Evolutionary conservation across 1,139 yeast genomes (phyloP).

Genomic region (Yamadazyma diospyri): DNA sequence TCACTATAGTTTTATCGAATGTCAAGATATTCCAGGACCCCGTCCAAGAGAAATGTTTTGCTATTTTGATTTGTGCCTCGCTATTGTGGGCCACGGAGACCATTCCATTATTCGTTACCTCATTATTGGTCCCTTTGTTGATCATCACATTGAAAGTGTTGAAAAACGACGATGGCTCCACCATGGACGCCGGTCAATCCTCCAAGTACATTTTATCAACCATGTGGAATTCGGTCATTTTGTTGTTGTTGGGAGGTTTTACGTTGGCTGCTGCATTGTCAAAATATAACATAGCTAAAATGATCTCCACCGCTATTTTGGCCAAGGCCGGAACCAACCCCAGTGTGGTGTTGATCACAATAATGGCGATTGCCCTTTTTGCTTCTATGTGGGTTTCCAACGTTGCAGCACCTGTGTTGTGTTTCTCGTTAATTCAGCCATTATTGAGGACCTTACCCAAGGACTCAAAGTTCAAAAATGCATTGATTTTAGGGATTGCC

Average conservation of each 20-base stretch:
- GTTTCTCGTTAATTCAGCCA: slow-evolving; percentile 66
- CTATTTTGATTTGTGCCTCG: slow-evolving; percentile 65
- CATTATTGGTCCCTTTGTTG: slow-evolving; percentile 58
- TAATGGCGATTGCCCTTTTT: slow-evolving; percentile 67
- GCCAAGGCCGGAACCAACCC: slow-evolving; percentile 68
- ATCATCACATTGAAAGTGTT: slow-evolving; percentile 54
- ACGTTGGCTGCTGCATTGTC: slow-evolving; percentile 85
- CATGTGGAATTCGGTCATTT: slow-evolving; percentile 76
- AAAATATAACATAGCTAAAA: slow-evolving; percentile 72
- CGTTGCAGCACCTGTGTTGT: slow-evolving; percentile 74
- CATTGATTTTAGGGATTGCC: slow-evolving; percentile 69
- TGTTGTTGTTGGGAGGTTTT: slow-evolving; percentile 68
- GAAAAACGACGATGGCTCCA: slow-evolving; percentile 54
- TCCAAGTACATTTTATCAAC: slow-evolving; percentile 53
- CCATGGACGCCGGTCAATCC: slow-evolving; percentile 51
- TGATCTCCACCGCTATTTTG: slow-evolving; percentile 62
- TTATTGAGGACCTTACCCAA: slow-evolving; percentile 59
- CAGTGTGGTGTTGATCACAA: slow-evolving; percentile 55
- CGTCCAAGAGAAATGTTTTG: slow-evolving; percentile 64
- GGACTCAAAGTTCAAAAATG: slow-evolving; percentile 58
- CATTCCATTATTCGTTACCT: slow-evolving; percentile 65
- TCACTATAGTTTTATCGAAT: slow-evolving; percentile 48
- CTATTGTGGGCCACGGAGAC: slow-evolving; percentile 74
- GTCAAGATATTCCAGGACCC: slow-evolving; percentile 56
- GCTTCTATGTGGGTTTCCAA: slow-evolving; percentile 78